phyloP scores from a whole-genome alignment of 495 filamentous ascomycete genomes.

The Entonaema liquescens region DNA sequence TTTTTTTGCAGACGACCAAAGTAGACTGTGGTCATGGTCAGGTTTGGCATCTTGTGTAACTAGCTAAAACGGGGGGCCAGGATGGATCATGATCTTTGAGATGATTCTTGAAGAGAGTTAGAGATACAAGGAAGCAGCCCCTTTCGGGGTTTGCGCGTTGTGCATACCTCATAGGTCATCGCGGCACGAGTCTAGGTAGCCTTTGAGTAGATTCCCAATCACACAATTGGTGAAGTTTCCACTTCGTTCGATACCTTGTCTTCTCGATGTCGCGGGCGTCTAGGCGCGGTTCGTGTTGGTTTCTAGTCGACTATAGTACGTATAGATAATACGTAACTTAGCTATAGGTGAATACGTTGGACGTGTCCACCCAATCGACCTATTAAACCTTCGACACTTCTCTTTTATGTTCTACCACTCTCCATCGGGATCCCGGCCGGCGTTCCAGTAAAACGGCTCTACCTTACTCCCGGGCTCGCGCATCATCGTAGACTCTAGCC shows the following conservation, averaged over 20 bases:
- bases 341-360: background rate
- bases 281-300: background rate
- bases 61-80: conserved; percentile 23
- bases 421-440: background rate
- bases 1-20: conserved; percentile 5
- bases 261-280: background rate
- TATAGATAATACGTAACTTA: background rate
- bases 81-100: conserved; percentile 16
- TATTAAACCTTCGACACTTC: no score
- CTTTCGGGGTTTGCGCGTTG: conserved; percentile 16
- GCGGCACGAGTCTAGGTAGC: conserved; percentile 21
- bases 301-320: background rate
- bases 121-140: background rate
- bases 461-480: background rate
- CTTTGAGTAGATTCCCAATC: conserved; percentile 8
- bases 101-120: conserved; percentile 17
- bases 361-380: no score
- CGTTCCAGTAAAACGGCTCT: background rate
- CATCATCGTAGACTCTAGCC: conserved; percentile 56
- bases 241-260: background rate
- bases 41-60: conserved; percentile 36
- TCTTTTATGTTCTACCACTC: no score
- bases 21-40: conserved; percentile 23
- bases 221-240: background rate
- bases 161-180: conserved; percentile 35